Conservation (phyloP, 2,329 filamentous ascomycete genomes). For the Monosporascus sp. region DNA sequence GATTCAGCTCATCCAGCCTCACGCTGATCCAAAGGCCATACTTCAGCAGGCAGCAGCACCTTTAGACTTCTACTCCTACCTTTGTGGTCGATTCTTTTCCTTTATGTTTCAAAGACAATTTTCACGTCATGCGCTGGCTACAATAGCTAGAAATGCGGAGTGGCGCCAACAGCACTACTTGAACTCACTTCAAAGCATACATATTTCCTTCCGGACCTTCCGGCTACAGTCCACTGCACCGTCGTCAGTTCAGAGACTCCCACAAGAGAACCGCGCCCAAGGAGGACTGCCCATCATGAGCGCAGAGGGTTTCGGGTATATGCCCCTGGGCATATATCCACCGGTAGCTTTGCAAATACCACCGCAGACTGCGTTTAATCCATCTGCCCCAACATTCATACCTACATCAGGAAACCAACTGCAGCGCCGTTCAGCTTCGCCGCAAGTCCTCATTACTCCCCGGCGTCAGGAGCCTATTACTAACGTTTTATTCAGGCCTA, state of each 20-base stretch:
- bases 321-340: neutral
- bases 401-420: neutral
- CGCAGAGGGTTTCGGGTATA: constrained; percentile 1
- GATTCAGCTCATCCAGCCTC: too few species aligned
- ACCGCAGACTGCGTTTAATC: neutral
- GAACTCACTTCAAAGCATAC: neutral
- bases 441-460: too few species aligned
- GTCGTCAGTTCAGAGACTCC: neutral
- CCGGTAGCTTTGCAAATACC: neutral
- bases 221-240: neutral
- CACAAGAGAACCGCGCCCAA: neutral
- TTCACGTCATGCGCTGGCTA: neutral
- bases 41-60: too few species aligned
- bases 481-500: too few species aligned
- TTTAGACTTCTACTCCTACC: neutral
- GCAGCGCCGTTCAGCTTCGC: neutral
- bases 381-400: neutral
- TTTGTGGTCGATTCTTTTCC: neutral
- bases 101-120: neutral
- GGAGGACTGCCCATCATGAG: constrained; percentile 3
- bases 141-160: neutral
- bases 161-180: neutral
- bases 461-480: too few species aligned
- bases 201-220: neutral
- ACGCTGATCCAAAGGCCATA: too few species aligned